Percentiles rank a stretch among this genome's conserved stretches.
Evolutionary conservation across 2,329 filamentous ascomycete genomes (phyloP).

Genomic region (Penicillium nordicum): DNA sequence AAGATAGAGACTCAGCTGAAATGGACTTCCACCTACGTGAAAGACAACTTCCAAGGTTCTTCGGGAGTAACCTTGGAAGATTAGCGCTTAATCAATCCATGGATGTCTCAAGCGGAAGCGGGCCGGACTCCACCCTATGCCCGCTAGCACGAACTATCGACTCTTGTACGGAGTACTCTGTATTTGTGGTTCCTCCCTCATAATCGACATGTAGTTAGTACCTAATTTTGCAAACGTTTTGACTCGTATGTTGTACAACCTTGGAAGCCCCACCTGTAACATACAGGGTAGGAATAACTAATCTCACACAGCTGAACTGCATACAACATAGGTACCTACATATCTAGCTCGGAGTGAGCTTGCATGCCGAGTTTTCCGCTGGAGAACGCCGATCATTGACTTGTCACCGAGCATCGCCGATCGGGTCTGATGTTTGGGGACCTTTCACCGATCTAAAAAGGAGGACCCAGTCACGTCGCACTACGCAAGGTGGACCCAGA

Average conservation of each 20-base stretch:
- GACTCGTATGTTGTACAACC: neutral
- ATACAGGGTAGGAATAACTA: neutral
- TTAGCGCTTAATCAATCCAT: neutral
- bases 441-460: neutral
- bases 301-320: neutral
- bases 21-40: neutral
- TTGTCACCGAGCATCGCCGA: neutral
- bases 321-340: too few species aligned
- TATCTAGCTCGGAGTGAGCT: neutral
- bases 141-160: conserved; percentile 2
- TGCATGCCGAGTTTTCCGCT: neutral
- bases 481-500: neutral
- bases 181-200: neutral
- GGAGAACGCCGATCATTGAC: neutral
- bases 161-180: too few species aligned
- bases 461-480: neutral
- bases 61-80: too few species aligned
- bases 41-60: too few species aligned
- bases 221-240: neutral
- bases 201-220: neutral
- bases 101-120: conserved; percentile 1
- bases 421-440: neutral
- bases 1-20: neutral
- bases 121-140: neutral
- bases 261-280: neutral